Percentiles rank a stretch among this genome's conserved stretches.
Evolutionary conservation across 2,329 filamentous ascomycete species (phyloP).

Genomic region (Epichloe gansuensis): DNA sequence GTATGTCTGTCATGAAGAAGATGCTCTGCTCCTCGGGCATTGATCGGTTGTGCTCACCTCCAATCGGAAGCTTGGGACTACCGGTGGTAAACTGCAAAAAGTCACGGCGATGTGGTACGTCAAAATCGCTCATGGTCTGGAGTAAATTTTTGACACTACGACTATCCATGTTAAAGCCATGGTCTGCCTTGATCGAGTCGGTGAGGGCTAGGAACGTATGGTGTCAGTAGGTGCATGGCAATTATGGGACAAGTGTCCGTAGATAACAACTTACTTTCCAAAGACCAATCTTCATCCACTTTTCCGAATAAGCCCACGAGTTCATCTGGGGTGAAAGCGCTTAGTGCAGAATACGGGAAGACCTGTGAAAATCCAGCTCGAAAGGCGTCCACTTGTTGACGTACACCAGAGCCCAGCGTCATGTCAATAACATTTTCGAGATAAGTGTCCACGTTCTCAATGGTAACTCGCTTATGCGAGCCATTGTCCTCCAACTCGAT

Average conservation of each 20-base stretch:
- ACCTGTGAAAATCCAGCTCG: constrained; percentile 84
- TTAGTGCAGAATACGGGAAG: constrained; percentile 85
- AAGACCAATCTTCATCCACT: constrained; percentile 90
- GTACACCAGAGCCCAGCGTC: constrained; percentile 80
- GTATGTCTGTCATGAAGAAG: constrained; percentile 6
- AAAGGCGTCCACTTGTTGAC: constrained; percentile 83
- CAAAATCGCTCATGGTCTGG: constrained; percentile 85
- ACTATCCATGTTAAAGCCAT: constrained; percentile 98
- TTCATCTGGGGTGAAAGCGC: constrained; percentile 89
- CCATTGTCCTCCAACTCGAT: constrained; percentile 75
- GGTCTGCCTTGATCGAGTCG: constrained; percentile 97
- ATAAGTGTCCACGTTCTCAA: constrained; percentile 83
- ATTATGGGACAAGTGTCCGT: neutral
- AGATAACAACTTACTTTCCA: constrained; percentile 63
- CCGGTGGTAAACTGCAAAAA: constrained; percentile 97
- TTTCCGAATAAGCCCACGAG: constrained; percentile 88
- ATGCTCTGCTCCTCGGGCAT: neutral
- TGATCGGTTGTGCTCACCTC: constrained; percentile 50
- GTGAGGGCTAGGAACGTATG: constrained; percentile 55
- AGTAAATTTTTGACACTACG: constrained; percentile 86
- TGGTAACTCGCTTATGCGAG: constrained; percentile 61
- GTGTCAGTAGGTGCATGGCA: constrained; percentile 1
- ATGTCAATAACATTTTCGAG: constrained; percentile 83
- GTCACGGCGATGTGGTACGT: constrained; percentile 62
- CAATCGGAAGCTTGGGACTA: constrained; percentile 94